phyloP scores from a whole-genome alignment of 768 basidiomycete species.

The Cystofilobasidium ferigula region DNA sequence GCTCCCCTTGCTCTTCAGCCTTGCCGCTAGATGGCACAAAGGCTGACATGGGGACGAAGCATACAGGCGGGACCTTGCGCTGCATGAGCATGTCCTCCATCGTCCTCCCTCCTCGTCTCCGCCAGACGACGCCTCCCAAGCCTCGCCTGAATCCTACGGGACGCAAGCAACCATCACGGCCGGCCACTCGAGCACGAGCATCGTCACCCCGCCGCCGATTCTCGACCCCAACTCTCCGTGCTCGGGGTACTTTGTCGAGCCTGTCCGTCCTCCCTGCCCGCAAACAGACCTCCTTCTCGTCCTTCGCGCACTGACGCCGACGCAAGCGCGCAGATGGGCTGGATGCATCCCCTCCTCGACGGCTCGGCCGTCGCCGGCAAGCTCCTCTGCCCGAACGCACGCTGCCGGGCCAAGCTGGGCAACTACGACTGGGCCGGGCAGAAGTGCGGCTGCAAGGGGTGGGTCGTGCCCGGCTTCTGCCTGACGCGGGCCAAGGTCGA shows the following conservation, averaged over 20 bases:
- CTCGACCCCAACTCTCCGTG: slow-evolving; percentile 57
- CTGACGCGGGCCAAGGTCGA: not conserved
- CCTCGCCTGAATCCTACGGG: not conserved
- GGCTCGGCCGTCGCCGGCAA: slow-evolving; percentile 73
- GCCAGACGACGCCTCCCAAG: not conserved
- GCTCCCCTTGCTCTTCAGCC: not conserved
- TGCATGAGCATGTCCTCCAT: slow-evolving; percentile 64
- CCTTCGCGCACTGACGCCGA: too few species aligned
- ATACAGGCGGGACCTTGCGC: slow-evolving; percentile 73
- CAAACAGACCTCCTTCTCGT: not conserved
- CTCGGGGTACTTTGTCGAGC: slow-evolving; percentile 94
- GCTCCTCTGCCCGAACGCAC: slow-evolving; percentile 81
- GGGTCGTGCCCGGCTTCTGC: slow-evolving; percentile 62
- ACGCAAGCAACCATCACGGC: not conserved
- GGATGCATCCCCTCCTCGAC: slow-evolving; percentile 81
- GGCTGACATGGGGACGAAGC: too few species aligned
- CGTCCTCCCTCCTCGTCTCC: not conserved
- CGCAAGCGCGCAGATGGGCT: slow-evolving; percentile 74
- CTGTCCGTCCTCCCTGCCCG: slow-evolving; percentile 47
- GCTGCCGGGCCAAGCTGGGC: slow-evolving; percentile 81
- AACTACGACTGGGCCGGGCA: slow-evolving; percentile 97
- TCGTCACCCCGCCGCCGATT: not conserved
- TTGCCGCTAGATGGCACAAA: not conserved
- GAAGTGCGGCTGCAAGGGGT: slow-evolving; percentile 77
- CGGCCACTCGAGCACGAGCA: not conserved